Percentiles rank a stretch among this genome's conserved stretches.
These are phyloP conservation scores for Globisporangium irregulare DNA, from an alignment of 352 stramenopile genomes.

Conservation along the genomic window DNA sequence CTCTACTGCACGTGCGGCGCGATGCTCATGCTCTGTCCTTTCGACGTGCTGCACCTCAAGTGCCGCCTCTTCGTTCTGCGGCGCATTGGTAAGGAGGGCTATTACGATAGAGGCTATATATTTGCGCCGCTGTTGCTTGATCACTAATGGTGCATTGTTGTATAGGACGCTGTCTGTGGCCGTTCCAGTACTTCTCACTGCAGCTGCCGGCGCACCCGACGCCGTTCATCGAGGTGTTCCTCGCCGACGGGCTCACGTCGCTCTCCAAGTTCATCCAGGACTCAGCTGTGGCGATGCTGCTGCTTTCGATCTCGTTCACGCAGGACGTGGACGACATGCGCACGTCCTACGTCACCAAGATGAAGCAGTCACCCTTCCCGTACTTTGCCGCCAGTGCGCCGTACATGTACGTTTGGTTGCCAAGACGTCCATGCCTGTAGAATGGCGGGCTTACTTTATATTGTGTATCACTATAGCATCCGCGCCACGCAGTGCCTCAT, in stretches of 20 bases:
- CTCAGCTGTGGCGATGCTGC: conserved; percentile 51
- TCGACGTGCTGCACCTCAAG: conserved; percentile 65
- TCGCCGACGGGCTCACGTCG: conserved; percentile 78
- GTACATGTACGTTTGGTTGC: conserved; percentile 48
- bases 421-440: too few species aligned
- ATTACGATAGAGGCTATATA: neutral
- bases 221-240: conserved; percentile 77
- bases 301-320: conserved; percentile 57
- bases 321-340: conserved; percentile 42
- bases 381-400: conserved; percentile 68
- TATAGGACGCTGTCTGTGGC: conserved; percentile 49
- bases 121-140: too few species aligned
- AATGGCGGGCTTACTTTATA: neutral
- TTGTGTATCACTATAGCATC: conserved; percentile 34
- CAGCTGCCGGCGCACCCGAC: conserved; percentile 48
- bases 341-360: conserved; percentile 61
- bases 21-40: conserved; percentile 57
- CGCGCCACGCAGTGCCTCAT: conserved; percentile 79
- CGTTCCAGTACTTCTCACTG: conserved; percentile 62
- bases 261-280: conserved; percentile 86
- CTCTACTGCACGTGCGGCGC: conserved; percentile 46
- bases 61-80: conserved; percentile 59
- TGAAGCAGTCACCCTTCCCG: conserved; percentile 67
- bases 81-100: conserved; percentile 29
- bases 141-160: neutral